Conservation (phyloP, 257 asterid species). For the Pogostemon cablin region DNA sequence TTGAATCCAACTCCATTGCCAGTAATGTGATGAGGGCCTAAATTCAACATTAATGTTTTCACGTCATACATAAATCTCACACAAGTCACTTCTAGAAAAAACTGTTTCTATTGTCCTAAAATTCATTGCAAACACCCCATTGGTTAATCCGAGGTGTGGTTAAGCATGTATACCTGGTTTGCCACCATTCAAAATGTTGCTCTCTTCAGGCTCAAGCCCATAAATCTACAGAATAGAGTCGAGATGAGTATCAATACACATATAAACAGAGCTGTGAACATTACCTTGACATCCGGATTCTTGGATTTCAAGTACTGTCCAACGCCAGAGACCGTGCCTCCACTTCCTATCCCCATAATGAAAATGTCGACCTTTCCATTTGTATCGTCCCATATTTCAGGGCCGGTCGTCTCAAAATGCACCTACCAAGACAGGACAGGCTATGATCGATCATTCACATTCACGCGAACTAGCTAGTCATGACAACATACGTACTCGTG, state of each 20-base stretch:
- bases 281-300: constrained; percentile 88
- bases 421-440: constrained; percentile 39
- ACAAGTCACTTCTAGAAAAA: no score
- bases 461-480: not conserved
- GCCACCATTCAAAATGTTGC: constrained; percentile 90
- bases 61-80: not conserved
- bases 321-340: constrained; percentile 98
- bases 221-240: constrained; percentile 56
- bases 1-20: constrained; percentile 99
- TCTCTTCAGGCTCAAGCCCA: constrained; percentile 92
- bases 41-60: not conserved
- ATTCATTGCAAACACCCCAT: no score
- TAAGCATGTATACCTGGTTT: constrained; percentile 67
- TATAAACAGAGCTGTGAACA: not conserved
- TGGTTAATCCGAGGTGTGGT: no score
- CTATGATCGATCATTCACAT: not conserved
- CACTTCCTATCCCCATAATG: constrained; percentile 96
- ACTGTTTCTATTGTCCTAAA: no score
- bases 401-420: constrained; percentile 97
- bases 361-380: constrained; percentile 90
- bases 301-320: constrained; percentile 84
- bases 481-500: constrained; percentile 47
- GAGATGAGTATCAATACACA: not conserved
- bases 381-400: constrained; percentile 98
- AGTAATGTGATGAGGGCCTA: constrained; percentile 97